phyloP scores from a whole-genome alignment of 306 rosid species.

The Cucurbita argyrosperma region DNA sequence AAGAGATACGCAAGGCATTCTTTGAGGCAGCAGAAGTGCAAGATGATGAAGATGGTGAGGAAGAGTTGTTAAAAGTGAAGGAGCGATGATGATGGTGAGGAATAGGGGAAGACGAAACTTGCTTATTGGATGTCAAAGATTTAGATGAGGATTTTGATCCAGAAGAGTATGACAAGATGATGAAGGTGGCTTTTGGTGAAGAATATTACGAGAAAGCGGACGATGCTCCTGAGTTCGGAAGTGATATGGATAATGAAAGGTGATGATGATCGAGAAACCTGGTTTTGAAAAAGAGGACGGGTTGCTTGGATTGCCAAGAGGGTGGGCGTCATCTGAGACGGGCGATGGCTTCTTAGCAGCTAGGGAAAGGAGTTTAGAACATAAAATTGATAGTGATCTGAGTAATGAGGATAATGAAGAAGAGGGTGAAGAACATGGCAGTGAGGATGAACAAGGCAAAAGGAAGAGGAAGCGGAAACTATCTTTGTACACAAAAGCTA shows the following conservation, averaged over 20 bases:
- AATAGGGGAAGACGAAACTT: slow-evolving; percentile 39
- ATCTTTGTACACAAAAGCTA: slow-evolving; percentile 74
- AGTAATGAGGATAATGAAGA: slow-evolving; percentile 8
- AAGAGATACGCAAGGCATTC: slow-evolving; percentile 44
- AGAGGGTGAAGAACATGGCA: slow-evolving; percentile 4
- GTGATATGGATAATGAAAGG: slow-evolving; percentile 24
- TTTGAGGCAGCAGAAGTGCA: slow-evolving; percentile 34
- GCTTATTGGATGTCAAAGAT: slow-evolving; percentile 36
- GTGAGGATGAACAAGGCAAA: slow-evolving; percentile 32
- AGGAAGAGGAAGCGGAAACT: slow-evolving; percentile 57
- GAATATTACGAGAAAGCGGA: slow-evolving; percentile 57
- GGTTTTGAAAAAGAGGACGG: slow-evolving; percentile 79
- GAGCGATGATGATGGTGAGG: slow-evolving; percentile 17
- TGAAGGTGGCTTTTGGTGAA: slow-evolving; percentile 56
- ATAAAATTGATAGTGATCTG: slow-evolving; percentile 24
- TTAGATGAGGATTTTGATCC: slow-evolving; percentile 78
- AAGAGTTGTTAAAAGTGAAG: slow-evolving; percentile 31
- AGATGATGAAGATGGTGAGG: slow-evolving; percentile 36
- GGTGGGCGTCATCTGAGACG: slow-evolving; percentile 42
- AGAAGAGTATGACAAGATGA: slow-evolving; percentile 72
- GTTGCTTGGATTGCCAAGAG: slow-evolving; percentile 66
- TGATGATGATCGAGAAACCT: slow-evolving; percentile 52
- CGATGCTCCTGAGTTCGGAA: slow-evolving; percentile 36
- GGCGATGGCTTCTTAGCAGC: slow-evolving; percentile 57
- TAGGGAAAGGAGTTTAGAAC: slow-evolving; percentile 39